Evolutionary conservation across 169 alveolate species (phyloP).

Genomic region (Eimeria necatrix): DNA sequence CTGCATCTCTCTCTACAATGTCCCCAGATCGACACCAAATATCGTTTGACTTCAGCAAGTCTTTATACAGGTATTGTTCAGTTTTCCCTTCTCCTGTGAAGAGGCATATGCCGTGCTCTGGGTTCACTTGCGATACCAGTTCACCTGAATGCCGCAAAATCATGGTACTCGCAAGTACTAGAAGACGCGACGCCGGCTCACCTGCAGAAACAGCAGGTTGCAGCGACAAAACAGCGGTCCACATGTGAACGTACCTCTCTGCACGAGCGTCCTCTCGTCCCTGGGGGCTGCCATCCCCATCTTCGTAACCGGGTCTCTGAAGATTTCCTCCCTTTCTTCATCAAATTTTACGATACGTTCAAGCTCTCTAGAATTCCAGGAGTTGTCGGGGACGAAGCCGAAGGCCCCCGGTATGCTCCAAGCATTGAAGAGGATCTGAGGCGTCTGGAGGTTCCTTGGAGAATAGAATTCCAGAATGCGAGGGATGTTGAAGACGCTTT

Average conservation of each 20-base stretch:
- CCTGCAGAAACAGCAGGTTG: neutral
- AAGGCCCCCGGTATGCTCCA: conserved; percentile 66
- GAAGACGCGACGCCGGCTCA: neutral
- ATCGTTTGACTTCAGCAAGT: conserved; percentile 43
- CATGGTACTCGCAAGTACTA: neutral
- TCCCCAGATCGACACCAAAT: conserved; percentile 72
- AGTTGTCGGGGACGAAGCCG: conserved; percentile 56
- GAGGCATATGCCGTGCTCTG: conserved; percentile 26
- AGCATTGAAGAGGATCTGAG: conserved; percentile 48
- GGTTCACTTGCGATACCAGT: conserved; percentile 27
- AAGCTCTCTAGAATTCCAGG: neutral
- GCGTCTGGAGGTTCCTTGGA: conserved; percentile 56
- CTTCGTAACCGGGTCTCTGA: conserved; percentile 38
- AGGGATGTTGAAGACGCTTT: conserved; percentile 26
- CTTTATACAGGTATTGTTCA: conserved; percentile 40
- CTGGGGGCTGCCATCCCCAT: conserved; percentile 46
- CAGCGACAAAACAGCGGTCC: neutral
- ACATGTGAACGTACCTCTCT: conserved; percentile 25
- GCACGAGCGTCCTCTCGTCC: neutral
- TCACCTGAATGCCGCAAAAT: conserved; percentile 19
- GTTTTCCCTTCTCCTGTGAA: conserved; percentile 40
- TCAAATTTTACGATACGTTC: conserved; percentile 25
- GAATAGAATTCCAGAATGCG: conserved; percentile 57
- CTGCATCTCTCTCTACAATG: conserved; percentile 51
- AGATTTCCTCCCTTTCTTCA: conserved; percentile 11